Conservation (phyloP, 2,329 filamentous ascomycete species). For the Penicillium sp. region DNA sequence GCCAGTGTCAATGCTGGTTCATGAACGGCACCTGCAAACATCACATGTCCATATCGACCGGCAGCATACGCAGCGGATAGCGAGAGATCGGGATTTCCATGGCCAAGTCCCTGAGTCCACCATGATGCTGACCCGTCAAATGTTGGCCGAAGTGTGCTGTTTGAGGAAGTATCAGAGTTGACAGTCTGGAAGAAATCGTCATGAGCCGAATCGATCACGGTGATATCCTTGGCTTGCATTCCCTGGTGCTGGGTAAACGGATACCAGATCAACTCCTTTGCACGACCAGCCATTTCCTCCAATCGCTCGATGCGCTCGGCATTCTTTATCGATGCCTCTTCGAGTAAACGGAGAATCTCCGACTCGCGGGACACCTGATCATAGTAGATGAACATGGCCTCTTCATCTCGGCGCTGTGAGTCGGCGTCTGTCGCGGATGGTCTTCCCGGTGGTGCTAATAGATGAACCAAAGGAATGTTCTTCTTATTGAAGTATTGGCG, state of each 20-base stretch:
- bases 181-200: conserved; percentile 70
- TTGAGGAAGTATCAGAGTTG: conserved; percentile 19
- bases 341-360: conserved; percentile 45
- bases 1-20: conserved; percentile 68
- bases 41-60: conserved; percentile 78
- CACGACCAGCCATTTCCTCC: conserved; percentile 56
- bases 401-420: conserved; percentile 45
- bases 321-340: conserved; percentile 51
- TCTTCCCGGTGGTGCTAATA: conserved; percentile 56
- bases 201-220: conserved; percentile 72
- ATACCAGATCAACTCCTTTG: conserved; percentile 69
- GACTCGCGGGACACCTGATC: conserved; percentile 38
- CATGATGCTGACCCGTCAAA: conserved; percentile 83
- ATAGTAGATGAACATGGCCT: conserved; percentile 62
- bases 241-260: conserved; percentile 76
- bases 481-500: conserved; percentile 59
- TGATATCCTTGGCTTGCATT: conserved; percentile 57
- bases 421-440: conserved; percentile 24
- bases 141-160: conserved; percentile 52
- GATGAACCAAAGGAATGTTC: conserved; percentile 51
- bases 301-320: conserved; percentile 53
- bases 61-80: conserved; percentile 74
- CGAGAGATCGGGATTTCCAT: conserved; percentile 65
- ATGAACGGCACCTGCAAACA: conserved; percentile 78
- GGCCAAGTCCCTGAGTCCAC: conserved; percentile 86